phyloP scores from a whole-genome alignment of 495 filamentous ascomycete genomes.

The Trichoderma orchidacearum region DNA sequence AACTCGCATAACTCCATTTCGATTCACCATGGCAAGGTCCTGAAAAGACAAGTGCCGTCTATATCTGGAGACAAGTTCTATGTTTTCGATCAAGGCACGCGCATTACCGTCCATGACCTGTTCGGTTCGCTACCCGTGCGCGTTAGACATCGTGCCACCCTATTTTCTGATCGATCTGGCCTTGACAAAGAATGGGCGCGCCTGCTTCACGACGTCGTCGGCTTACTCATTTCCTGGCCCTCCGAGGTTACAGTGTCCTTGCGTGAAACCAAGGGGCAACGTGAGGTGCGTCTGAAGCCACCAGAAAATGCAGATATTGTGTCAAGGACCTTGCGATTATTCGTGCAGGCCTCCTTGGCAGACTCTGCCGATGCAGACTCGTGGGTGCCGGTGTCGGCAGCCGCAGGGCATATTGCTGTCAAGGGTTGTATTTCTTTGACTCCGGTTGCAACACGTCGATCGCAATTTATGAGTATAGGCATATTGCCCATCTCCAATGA shows the following conservation, averaged over 20 bases:
- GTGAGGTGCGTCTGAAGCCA: slow-evolving; percentile 6
- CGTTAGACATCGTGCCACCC: slow-evolving; percentile 60
- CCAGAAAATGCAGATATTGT: neutral
- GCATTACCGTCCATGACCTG: slow-evolving; percentile 67
- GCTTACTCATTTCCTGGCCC: slow-evolving; percentile 55
- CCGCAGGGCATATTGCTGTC: slow-evolving; percentile 42
- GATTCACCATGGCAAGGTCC: slow-evolving; percentile 55
- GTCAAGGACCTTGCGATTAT: slow-evolving; percentile 30
- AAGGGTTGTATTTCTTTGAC: slow-evolving; percentile 54
- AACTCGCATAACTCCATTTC: slow-evolving; percentile 53
- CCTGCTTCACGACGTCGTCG: slow-evolving; percentile 43
- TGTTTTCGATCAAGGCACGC: slow-evolving; percentile 54
- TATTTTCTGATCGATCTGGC: slow-evolving; percentile 38
- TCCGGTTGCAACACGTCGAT: slow-evolving; percentile 53
- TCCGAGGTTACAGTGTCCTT: slow-evolving; percentile 26
- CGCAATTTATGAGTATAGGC: slow-evolving; percentile 71
- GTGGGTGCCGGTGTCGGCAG: slow-evolving; percentile 61
- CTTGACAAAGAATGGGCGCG: slow-evolving; percentile 48
- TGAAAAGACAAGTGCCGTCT: slow-evolving; percentile 56
- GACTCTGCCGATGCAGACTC: slow-evolving; percentile 29
- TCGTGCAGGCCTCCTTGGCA: slow-evolving; percentile 51
- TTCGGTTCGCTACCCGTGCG: slow-evolving; percentile 96
- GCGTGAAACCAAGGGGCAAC: slow-evolving; percentile 19
- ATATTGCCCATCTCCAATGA: slow-evolving; percentile 42
- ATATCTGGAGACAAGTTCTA: slow-evolving; percentile 43